phyloP scores from a whole-genome alignment of 306 rosid species.

The Acacia melanoxylon region DNA sequence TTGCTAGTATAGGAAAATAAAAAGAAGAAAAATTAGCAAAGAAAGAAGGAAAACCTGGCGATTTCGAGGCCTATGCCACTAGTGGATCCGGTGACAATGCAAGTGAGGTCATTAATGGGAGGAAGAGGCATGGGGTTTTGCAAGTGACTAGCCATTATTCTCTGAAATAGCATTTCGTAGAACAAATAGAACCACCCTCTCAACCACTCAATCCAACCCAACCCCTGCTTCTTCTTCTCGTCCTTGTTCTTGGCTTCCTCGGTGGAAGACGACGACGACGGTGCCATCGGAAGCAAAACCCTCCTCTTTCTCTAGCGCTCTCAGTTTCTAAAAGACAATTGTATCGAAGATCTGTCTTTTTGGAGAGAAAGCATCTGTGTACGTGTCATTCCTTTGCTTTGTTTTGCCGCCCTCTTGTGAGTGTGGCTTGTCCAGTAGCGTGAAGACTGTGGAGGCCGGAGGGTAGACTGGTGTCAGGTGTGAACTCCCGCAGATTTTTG shows the following conservation, averaged over 20 bases:
- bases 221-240: conserved; percentile 49
- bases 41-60: conserved; percentile 57
- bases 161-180: conserved; percentile 83
- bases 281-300: conserved; percentile 42
- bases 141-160: conserved; percentile 86
- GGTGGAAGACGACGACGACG: conserved; percentile 42
- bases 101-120: conserved; percentile 72
- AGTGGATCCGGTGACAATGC: conserved; percentile 95
- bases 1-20: not conserved
- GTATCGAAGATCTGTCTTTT: conserved; percentile 41
- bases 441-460: too few relatives aligned
- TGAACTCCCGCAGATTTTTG: not conserved
- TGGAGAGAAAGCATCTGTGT: not conserved
- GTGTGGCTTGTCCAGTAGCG: not conserved
- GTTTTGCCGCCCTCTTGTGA: not conserved
- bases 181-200: conserved; percentile 68
- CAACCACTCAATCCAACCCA: conserved; percentile 92
- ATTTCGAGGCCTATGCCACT: conserved; percentile 96
- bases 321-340: not conserved
- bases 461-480: too few relatives aligned
- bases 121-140: conserved; percentile 87
- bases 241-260: conserved; percentile 29
- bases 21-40: not conserved
- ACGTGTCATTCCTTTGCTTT: not conserved
- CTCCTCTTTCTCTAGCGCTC: conserved; percentile 2